Base-by-base conservation (phyloP, 2,329 filamentous ascomycete genomes). In the Clarireedia homoeocarpa region DNA sequence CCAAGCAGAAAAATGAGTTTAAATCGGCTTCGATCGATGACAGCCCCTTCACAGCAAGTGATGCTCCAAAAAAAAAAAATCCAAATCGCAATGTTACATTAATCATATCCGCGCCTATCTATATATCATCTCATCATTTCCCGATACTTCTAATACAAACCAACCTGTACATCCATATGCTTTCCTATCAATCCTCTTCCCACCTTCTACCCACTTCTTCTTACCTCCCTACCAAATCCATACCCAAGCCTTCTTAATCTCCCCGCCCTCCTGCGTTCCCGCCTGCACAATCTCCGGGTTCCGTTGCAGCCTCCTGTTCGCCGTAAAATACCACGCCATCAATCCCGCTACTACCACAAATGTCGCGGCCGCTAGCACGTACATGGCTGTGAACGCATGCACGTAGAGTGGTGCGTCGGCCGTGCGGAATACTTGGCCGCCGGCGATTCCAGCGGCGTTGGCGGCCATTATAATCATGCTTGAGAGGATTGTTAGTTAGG, bases 391-490 rank as follows among this genome's bases (percentile, higher is more conserved):
- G 24, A 55, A 40, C 5, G 30, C 53, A 15, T 48, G 45, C 15
- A 50, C 20, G n/a, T 68, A 68, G 6, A 62, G 55, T 23, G 66
- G 66, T 14, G 65, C 65, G 36, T 68, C 66, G 23, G 63, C 53
- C 4, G 65, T 65, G 17, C 66, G 60, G 60, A 67, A 68, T 7
- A 68, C 60, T 40, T 68, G 65, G 17, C 57, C 59, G 4, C 64
- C 65, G 2, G 66, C 62, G 7, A 68, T 66, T 3, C 62, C 64
- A 0, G 59, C 62, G 9, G 52, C 27, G 52, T 68, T 68, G 9
- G 66, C 65, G 20, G 60, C 63, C 65, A 67, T 67, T 15, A 68
- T 62, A 34, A 68, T 66, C 49, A 72, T 61, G 15, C 56, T 58
- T 10, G 34, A 20, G 27, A 23, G 12, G 12, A 12, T 69, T 71